phyloP scores from a whole-genome alignment of 2,329 filamentous ascomycete genomes.

The Talaromyces sp. region DNA sequence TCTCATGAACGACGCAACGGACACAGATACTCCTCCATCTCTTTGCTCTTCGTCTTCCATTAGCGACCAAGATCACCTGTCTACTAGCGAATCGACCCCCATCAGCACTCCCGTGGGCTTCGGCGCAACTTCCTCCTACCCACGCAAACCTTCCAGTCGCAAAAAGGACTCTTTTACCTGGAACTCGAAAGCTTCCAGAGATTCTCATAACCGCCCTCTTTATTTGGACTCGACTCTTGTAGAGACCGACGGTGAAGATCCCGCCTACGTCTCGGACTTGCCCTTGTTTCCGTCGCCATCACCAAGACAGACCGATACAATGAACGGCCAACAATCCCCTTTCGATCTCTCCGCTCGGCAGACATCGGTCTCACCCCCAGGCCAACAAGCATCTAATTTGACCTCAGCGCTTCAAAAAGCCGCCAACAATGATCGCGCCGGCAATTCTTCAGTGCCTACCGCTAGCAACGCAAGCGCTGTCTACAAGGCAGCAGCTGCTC shows the following conservation, averaged over 20 bases:
- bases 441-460: constrained; percentile 45
- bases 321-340: constrained; percentile 54
- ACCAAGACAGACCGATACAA: constrained; percentile 37
- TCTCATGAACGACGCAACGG: constrained; percentile 54
- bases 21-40: constrained; percentile 50
- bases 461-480: constrained; percentile 35
- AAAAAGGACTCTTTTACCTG: constrained; percentile 44
- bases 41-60: constrained; percentile 51
- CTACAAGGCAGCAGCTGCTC: constrained; percentile 41
- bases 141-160: constrained; percentile 43
- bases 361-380: constrained; percentile 57
- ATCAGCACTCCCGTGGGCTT: constrained; percentile 50
- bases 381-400: constrained; percentile 60
- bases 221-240: constrained; percentile 32
- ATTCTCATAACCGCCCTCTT: constrained; percentile 32
- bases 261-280: constrained; percentile 32
- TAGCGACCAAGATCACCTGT: constrained; percentile 48
- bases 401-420: constrained; percentile 58
- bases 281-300: constrained; percentile 41
- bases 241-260: constrained; percentile 29
- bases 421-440: constrained; percentile 38
- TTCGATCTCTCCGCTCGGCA: constrained; percentile 60
- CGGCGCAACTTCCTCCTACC: constrained; percentile 38
- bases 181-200: constrained; percentile 39
- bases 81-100: constrained; percentile 49